Evolutionary conservation across 2,329 filamentous ascomycete genomes (phyloP), one percentile per base, ranked within the genome.

Genomic region (Stagonosporopsis cucurbitacearum): DNA sequence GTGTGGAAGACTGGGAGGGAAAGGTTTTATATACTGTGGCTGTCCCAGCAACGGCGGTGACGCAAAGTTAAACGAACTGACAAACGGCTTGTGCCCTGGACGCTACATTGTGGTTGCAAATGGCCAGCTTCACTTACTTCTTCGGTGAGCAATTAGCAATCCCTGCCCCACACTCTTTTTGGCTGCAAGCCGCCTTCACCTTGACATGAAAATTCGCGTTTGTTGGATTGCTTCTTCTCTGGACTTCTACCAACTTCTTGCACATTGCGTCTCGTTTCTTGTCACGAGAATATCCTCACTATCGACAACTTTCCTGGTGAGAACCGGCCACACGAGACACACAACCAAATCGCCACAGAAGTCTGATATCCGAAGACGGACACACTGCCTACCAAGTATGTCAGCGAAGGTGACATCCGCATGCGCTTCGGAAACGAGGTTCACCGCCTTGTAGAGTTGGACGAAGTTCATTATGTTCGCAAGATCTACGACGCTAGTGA

Each of bases 311-410:
- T 62, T 11, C 52, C 62, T 5, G 47, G 53, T 4, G 52, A 57
- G 20, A 37, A 37, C 7, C 15, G 35, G 3, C 25, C 30, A 11
- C n/a, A 43, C 20, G 20, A 15, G 9, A 19, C 2, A 5, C 9
- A 23, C 26, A 52, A 28, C 4, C 55, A 64, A 15, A 57, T 64
- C 3, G 55, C 59, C 0, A 59, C 62, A 2, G 57, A 60, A 19
- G 39, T 56, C 3, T 47, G 44, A 28, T 62, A 62, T 33, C 30
- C 30, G 7, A 48, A n/a, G 8, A 17, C 30, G n/a, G 9, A 45
- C 22, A n/a, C 40, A 6, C 20, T 6, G 8, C 23, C 25, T 17
- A 39, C n/a, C 12, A 47, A 36, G 15, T 12, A 23, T 9, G n/a
- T 46, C 20, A 45, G 26, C 3, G 4, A 15, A 3, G n/a, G 22